Base-by-base conservation (phyloP, 202 grass and related monocot genomes). In the Panicum virgatum region DNA sequence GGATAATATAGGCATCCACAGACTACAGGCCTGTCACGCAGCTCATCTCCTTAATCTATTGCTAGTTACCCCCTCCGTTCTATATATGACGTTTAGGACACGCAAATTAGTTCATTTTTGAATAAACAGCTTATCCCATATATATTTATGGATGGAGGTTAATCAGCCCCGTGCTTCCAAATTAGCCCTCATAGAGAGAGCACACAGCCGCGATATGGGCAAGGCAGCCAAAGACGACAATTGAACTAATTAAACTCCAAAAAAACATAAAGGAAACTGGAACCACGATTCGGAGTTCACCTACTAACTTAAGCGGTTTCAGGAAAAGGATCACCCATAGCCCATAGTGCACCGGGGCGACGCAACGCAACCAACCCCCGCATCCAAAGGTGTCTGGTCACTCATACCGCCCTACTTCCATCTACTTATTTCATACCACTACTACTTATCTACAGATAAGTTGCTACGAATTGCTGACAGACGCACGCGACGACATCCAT, bases 351-450 rank as follows among this genome's bases (percentile, higher is more conserved):
- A 58, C 39, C 0, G 2, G 50, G 40, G 9, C 48, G 26, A 45
- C 25, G 12, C 32, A 57, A 47, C 6, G 16, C 58, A 42, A 54
- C 23, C 58, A 48, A 37, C 29, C n/a, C 39, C 40, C 73, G 25
- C 39, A 70, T 22, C 25, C 6, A 2, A 61, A 5, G 61, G 75
- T 29, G 69, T 73, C 23, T 36, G 75, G 30, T 53, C 69, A 66
- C 51, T 53, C 69, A 66, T 60, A 73, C 11, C 26, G 16, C 60
- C 45, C 63, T 43, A 63, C 68, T 67, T 83, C 59, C n/a, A 5
- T 58, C 44, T 57, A 39, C 18, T 69, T 82, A 82, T 62, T 79
- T 48, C 63, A 58, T 44, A 37, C 19, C 38, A 71, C 43, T 72
- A 72, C 63, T 45, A 54, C 14, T 12, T 45, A 26, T 69, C 45